Evolutionary conservation across 768 basidiomycete species (phyloP).

Genomic region (Rhizopogon sp.): DNA sequence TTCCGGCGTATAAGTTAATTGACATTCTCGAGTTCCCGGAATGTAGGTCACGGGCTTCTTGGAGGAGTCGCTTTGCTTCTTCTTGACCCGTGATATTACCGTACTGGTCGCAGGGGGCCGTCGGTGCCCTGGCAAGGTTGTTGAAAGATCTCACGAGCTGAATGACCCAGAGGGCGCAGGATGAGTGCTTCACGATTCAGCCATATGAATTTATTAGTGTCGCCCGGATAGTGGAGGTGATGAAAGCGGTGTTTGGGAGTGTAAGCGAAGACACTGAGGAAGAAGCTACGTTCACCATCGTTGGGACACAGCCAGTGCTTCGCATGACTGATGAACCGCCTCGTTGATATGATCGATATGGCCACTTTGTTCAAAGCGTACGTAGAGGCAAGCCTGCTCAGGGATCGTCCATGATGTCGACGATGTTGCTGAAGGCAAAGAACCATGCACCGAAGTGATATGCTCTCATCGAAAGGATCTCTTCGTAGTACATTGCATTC

Average conservation of each 20-base stretch:
- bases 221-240: not conserved
- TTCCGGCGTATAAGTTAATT: too few species aligned
- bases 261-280: not conserved
- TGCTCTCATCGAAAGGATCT: not conserved
- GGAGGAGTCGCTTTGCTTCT: constrained; percentile 17
- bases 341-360: not conserved
- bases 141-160: constrained; percentile 2
- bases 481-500: not conserved
- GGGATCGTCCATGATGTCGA: not conserved
- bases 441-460: not conserved
- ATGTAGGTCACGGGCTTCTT: constrained; percentile 16
- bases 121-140: constrained; percentile 12
- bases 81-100: constrained; percentile 17
- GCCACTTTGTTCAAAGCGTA: not conserved
- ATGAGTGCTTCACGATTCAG: constrained; percentile 21
- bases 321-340: not conserved
- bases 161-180: constrained; percentile 31
- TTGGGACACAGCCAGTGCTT: not conserved
- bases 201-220: not conserved
- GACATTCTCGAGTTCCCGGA: too few species aligned
- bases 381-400: not conserved
- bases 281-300: not conserved
- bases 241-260: not conserved
- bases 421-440: not conserved
- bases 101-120: constrained; percentile 11